Base-by-base conservation (phyloP, 176 grass and related monocot species). In the Eleusine coracana region DNA sequence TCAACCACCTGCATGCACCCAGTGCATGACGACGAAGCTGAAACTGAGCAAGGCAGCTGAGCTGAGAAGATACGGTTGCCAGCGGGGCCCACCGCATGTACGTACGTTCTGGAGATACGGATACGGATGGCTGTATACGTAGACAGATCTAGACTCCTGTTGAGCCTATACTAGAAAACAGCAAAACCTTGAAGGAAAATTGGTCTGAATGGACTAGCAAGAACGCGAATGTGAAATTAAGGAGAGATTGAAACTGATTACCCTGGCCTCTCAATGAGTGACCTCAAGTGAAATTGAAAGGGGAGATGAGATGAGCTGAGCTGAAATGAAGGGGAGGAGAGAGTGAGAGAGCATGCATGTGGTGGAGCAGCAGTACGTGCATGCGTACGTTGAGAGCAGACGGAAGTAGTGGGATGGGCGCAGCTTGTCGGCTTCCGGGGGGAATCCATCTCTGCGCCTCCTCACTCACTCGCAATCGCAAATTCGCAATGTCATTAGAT, bases 361-460 rank as follows among this genome's bases (percentile, higher is more conserved):
- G 17, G 18, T 42, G 66, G 12, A 41, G 15, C 34, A 38, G 66
- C 20, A 69, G 5, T 59, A 23, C 56, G 37, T 68, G 18, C 66
- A 17, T 39, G 17, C 36, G 66, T 69, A 69, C 16, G 31, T 29
- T 63, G 36, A 21, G 31, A 51, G 23, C 62, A 34, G 12, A 17
- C 71, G 16, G 16, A 15, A 18, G 9, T 10, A 31, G 67, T 18
- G 38, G 34, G 69, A 70, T 82, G 80, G 58, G 68, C 15, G 7
- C 40, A 7, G 80, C 69, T 82, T 38, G 69, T 82, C 69, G 80
- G 55, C 69, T 44, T 63, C 55, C 80, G 11, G 80, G 69, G 69
- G 61, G 41, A 49, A 82, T 82, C 69, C 41, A 7, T 80, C 51
- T n/a, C 16, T 38, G 5, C 71, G 34, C 17, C 44, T 45, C 17